Percentiles rank a stretch among this genome's conserved stretches.
phyloP scores from a whole-genome alignment of 306 rosid genomes.

The Cercis canadensis region DNA sequence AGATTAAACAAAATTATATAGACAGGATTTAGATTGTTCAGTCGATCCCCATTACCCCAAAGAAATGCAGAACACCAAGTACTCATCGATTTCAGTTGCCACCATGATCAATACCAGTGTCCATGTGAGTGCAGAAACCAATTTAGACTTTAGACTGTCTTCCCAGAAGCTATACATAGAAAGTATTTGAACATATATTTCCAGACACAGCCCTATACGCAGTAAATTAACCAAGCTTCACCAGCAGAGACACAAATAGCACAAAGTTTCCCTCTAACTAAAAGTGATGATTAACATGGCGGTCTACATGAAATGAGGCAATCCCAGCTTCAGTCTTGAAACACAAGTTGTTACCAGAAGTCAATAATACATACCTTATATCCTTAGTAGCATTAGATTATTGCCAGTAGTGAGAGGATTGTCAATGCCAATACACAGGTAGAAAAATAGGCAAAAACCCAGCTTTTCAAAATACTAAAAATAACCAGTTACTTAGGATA shows the following conservation, averaged over 20 bases:
- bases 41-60: background rate
- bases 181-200: background rate
- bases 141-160: background rate
- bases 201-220: background rate
- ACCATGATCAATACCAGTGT: background rate
- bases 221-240: too few species aligned
- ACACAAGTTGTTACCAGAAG: too few species aligned
- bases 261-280: too few species aligned
- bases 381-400: too few species aligned
- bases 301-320: too few species aligned
- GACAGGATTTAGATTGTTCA: background rate
- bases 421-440: too few species aligned
- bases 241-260: too few species aligned
- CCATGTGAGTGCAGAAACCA: background rate
- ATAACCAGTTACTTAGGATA: background rate
- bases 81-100: background rate
- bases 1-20: background rate
- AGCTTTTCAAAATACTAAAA: background rate
- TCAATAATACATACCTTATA: too few species aligned
- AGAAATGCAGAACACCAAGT: background rate
- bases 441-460: too few species aligned
- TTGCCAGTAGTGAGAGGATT: too few species aligned
- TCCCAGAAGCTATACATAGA: slow-evolving; percentile 15
- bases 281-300: too few species aligned
- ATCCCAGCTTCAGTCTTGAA: too few species aligned